A percentile compares a stretch with the other conserved stretches of the same genome.
phyloP scores from a whole-genome alignment of 129 eudicot genomes.

The Flaveria robusta region DNA sequence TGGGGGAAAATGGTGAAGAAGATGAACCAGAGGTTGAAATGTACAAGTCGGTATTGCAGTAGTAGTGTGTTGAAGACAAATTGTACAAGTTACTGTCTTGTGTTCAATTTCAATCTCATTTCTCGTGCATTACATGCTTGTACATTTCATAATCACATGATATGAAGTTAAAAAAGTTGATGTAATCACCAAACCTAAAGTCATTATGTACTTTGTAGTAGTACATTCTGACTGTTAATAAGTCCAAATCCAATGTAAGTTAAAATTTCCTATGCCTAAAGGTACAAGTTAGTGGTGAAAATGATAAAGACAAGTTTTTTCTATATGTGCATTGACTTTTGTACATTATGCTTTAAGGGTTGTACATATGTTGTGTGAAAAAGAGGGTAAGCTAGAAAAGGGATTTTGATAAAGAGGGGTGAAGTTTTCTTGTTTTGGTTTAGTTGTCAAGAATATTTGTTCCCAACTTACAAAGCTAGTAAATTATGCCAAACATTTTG shows the following conservation, averaged over 20 bases:
- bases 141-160: background rate
- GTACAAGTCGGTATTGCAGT: constrained; percentile 36
- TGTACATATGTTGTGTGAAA: constrained; percentile 22
- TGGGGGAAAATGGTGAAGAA: background rate
- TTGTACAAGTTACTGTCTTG: background rate
- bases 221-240: constrained; percentile 3
- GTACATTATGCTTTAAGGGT: constrained; percentile 21
- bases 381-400: constrained; percentile 18
- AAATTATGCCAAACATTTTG: background rate
- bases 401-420: constrained; percentile 8
- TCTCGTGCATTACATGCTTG: constrained; percentile 26
- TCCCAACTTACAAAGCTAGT: background rate
- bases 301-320: background rate
- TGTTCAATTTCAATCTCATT: constrained; percentile 8
- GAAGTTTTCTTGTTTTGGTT: constrained; percentile 21
- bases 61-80: too few relatives aligned
- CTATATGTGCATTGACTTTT: background rate
- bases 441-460: constrained; percentile 48
- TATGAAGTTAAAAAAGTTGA: background rate
- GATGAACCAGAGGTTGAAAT: constrained; percentile 8
- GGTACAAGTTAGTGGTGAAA: constrained; percentile 6
- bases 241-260: constrained; percentile 29
- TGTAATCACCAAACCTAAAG: background rate
- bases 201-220: background rate
- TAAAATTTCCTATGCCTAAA: constrained; percentile 22